Base-by-base conservation (phyloP, 2,329 filamentous ascomycete genomes). In the Aspergillus japonicus region DNA sequence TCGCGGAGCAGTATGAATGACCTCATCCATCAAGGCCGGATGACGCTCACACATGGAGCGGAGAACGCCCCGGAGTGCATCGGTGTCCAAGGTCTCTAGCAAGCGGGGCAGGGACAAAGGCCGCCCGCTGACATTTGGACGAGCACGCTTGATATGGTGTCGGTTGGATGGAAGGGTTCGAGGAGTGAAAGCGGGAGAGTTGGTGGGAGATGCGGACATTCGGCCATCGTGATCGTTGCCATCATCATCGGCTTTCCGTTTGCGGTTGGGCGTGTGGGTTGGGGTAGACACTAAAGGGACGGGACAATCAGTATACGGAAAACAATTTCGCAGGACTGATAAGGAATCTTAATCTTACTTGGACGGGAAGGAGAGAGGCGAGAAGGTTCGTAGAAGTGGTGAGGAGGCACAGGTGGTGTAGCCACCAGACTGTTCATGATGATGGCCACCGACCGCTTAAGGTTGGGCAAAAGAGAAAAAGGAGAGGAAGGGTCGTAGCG, bases 41-140 rank as follows among this genome's bases (percentile, higher is more conserved):
- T 96, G 92, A 67, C 90, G 87, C 71, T 96, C 90, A 80, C 93
- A 97, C 72, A 99, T 90, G 57, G 90, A 89, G 74, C 93, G 91
- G n/a, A 99, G 84, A 1, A 97, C 88, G 39, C 86, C 87, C 67
- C 94, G 88, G 70, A 99, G 84, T 66, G 96, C 91, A 61, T 90
- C 85, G 61, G 88, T 89, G 71, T 96, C 91, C 49, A 99, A 86
- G 0, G 95, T 98, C 78, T 99, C 94, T 63, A 99, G 87, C n/a
- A 99, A 85, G 70, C 95, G 89, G 59, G 87, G 82, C 24, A 91
- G 79, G 24, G 87, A 78, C 50, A 91, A 81, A 50, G 88, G 86
- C 61, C 87, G 81, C 47, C 88, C 88, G 23, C 83, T 83, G 61
- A 92, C 75, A 68, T 96, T 92, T 67, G 88, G 85, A 60, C 87